Evolutionary conservation across 768 basidiomycete genomes (phyloP).

Genomic region (Agaricus blazei): DNA sequence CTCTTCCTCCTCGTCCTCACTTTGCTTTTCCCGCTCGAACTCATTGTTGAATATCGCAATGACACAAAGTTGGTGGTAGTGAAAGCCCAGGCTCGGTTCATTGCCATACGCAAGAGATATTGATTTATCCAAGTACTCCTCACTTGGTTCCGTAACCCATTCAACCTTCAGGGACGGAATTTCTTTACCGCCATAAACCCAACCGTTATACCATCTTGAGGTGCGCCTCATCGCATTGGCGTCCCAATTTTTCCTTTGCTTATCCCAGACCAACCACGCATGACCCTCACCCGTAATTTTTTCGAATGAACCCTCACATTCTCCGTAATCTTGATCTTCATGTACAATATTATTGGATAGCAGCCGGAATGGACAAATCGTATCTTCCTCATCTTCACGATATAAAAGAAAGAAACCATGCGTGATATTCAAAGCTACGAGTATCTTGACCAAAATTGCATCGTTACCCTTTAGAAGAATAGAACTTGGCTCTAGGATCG

Average conservation of each 20-base stretch:
- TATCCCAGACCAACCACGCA: background rate
- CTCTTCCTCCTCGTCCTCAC: too few species aligned
- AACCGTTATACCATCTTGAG: background rate
- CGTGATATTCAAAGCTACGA: background rate
- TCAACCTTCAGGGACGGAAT: background rate
- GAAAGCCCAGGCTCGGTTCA: background rate
- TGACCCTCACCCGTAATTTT: background rate
- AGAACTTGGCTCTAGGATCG: background rate
- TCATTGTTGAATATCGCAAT: background rate
- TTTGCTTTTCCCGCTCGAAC: too few species aligned
- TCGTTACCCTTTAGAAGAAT: conserved; percentile 11
- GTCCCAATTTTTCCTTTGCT: background rate
- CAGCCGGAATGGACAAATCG: background rate
- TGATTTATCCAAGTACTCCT: background rate
- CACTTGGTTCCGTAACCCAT: background rate
- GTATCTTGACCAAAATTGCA: conserved; percentile 5
- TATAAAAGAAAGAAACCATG: conserved; percentile 8
- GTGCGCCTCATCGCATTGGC: background rate
- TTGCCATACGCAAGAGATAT: background rate
- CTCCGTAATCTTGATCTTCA: background rate
- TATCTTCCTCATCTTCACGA: background rate
- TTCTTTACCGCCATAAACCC: background rate
- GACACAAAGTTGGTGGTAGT: background rate
- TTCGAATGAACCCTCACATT: background rate
- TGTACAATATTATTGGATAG: background rate